These are phyloP conservation scores for Claviceps citrina DNA, from an alignment of 2,329 filamentous ascomycete genomes.

Conservation along the genomic window DNA sequence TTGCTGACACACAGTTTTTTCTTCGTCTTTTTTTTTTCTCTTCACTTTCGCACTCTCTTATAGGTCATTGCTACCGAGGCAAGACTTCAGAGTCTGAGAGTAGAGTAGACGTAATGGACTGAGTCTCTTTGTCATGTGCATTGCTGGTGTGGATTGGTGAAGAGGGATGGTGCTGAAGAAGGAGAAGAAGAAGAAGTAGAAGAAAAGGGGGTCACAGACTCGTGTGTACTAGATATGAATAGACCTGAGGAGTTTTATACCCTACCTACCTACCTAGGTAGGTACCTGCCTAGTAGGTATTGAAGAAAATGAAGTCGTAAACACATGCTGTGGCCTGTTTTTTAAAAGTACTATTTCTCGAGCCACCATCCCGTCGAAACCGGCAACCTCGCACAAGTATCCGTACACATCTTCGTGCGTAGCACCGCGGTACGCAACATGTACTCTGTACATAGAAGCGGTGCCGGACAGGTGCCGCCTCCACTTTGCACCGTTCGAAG, in stretches of 20 bases:
- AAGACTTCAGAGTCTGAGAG: constrained; percentile 69
- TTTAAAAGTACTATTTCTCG: no score
- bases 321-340: neutral
- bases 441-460: no score
- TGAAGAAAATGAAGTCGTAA: neutral
- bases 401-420: no score
- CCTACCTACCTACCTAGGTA: neutral
- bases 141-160: constrained; percentile 7
- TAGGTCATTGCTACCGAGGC: constrained; percentile 84
- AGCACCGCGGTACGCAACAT: no score
- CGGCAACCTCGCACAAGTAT: no score
- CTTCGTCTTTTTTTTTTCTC: constrained; percentile 8
- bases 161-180: no score
- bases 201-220: constrained; percentile 13
- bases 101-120: constrained; percentile 50
- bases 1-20: neutral
- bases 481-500: no score
- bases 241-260: no score
- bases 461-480: no score
- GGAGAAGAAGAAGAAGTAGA: no score
- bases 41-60: no score
- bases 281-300: neutral
- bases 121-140: constrained; percentile 23
- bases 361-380: no score
- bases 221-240: constrained; percentile 23